Evolutionary conservation across 2,329 filamentous ascomycete genomes (phyloP).

Genomic region (Aplosporella prunicola): DNA sequence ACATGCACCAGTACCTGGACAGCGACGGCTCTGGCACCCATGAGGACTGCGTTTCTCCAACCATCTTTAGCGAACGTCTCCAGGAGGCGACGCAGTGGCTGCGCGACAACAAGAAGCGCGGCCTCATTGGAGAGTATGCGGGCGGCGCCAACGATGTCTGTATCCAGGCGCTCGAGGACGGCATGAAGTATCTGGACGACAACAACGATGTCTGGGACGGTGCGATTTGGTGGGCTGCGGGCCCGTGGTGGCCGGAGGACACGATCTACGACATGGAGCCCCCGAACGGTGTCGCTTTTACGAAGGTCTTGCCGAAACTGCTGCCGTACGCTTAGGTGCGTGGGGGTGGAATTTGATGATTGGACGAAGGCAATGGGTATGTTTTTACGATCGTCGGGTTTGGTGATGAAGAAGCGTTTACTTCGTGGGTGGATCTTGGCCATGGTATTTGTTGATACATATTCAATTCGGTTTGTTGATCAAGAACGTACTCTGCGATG

Average conservation of each 20-base stretch:
- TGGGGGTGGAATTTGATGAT: no score
- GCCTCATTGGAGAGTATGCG: constrained; percentile 47
- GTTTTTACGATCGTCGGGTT: no score
- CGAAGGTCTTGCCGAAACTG: constrained; percentile 19
- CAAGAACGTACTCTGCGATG: no score
- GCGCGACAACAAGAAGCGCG: constrained; percentile 42
- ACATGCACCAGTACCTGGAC: constrained; percentile 56
- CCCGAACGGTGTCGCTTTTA: constrained; percentile 34
- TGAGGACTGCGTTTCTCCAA: constrained; percentile 40
- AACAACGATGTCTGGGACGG: constrained; percentile 47
- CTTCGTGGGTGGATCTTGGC: no score
- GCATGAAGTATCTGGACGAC: constrained; percentile 38
- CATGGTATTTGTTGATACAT: no score
- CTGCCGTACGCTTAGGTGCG: neutral
- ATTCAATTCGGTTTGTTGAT: no score
- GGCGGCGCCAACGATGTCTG: constrained; percentile 44
- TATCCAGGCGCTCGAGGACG: constrained; percentile 39
- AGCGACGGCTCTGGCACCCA: constrained; percentile 45
- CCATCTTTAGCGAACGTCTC: constrained; percentile 46
- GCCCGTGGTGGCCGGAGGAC: constrained; percentile 41
- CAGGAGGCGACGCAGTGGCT: constrained; percentile 45
- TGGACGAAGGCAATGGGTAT: no score
- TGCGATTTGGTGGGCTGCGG: constrained; percentile 47
- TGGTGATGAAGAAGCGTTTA: no score
- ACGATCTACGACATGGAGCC: constrained; percentile 46